Conservation (phyloP, 805 yeast species). For the Saccharomycodes ludwigii region DNA sequence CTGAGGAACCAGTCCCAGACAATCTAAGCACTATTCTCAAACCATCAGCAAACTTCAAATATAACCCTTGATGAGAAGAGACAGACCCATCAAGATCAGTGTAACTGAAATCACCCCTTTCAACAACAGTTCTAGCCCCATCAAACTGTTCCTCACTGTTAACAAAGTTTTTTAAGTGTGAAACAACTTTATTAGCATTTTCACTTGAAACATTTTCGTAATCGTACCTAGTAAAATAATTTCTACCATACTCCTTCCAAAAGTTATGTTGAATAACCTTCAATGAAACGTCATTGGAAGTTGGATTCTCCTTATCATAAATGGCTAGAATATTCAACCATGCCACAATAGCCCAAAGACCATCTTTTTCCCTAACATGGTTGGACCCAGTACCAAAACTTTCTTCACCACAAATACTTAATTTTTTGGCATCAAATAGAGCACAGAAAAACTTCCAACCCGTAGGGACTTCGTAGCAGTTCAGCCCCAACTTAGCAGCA, state of each 20-base stretch:
- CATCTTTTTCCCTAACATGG: conserved; percentile 96
- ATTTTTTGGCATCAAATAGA: conserved; percentile 80
- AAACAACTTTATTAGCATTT: conserved; percentile 62
- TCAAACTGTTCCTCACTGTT: conserved; percentile 26
- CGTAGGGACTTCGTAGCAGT: conserved; percentile 90
- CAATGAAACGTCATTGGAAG: conserved; percentile 46
- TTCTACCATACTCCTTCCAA: conserved; percentile 90
- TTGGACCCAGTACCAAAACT: conserved; percentile 96
- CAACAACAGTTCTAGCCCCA: conserved; percentile 41
- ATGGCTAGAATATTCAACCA: conserved; percentile 94
- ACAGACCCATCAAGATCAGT: conserved; percentile 93
- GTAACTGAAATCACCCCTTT: conserved; percentile 82
- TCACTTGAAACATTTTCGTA: conserved; percentile 71
- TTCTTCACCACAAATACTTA: conserved; percentile 96
- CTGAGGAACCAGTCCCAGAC: conserved; percentile 96
- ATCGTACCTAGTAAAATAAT: conserved; percentile 94
- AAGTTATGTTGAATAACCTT: conserved; percentile 69
- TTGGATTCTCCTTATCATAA: conserved; percentile 51
- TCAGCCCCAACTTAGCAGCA: conserved; percentile 61
- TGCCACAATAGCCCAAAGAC: conserved; percentile 94
- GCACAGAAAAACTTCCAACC: conserved; percentile 99
- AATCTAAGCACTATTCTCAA: conserved; percentile 79
- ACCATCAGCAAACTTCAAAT: conserved; percentile 68
- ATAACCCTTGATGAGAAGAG: conserved; percentile 79
- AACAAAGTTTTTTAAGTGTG: conserved; percentile 32